These are phyloP conservation scores for Adiantum capillusveneris DNA, from an alignment of 75 land plant species.

Conservation along the genomic window DNA sequence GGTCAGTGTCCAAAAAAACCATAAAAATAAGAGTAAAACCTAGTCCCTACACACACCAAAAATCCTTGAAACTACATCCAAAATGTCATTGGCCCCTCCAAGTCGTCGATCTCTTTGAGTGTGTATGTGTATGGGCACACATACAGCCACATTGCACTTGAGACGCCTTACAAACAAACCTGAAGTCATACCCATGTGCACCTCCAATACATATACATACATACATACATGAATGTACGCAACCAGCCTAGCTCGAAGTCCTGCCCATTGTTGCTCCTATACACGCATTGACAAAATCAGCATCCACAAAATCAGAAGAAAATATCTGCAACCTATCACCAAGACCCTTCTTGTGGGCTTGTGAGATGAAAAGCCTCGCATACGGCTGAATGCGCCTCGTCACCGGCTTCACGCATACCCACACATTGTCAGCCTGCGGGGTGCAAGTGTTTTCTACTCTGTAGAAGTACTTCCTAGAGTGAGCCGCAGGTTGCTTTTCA, in stretches of 20 bases:
- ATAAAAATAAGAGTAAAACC: too few species aligned
- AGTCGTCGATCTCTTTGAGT: too few species aligned
- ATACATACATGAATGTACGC: too few species aligned
- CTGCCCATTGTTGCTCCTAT: constrained; percentile 27
- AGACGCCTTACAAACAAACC: too few species aligned
- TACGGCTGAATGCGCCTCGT: constrained; percentile 21
- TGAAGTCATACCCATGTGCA: too few species aligned
- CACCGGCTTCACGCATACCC: constrained; percentile 32
- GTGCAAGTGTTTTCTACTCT: constrained; percentile 32
- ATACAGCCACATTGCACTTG: too few species aligned
- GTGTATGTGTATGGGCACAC: too few species aligned
- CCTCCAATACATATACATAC: too few species aligned
- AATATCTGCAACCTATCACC: constrained; percentile 32
- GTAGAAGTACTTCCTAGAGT: constrained; percentile 20
- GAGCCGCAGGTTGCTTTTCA: constrained; percentile 14
- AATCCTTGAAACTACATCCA: too few species aligned
- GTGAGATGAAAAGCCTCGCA: constrained; percentile 28
- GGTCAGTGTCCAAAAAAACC: too few species aligned
- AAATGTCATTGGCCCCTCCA: too few species aligned
- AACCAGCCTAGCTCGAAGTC: background rate
- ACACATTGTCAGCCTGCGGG: constrained; percentile 16
- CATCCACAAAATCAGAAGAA: constrained; percentile 26
- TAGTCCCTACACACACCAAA: too few species aligned
- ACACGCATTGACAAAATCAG: constrained; percentile 32
- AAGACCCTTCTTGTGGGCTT: constrained; percentile 21